phyloP scores from a whole-genome alignment of 2,329 filamentous ascomycete genomes.

The Pseudogymnoascus sp. region DNA sequence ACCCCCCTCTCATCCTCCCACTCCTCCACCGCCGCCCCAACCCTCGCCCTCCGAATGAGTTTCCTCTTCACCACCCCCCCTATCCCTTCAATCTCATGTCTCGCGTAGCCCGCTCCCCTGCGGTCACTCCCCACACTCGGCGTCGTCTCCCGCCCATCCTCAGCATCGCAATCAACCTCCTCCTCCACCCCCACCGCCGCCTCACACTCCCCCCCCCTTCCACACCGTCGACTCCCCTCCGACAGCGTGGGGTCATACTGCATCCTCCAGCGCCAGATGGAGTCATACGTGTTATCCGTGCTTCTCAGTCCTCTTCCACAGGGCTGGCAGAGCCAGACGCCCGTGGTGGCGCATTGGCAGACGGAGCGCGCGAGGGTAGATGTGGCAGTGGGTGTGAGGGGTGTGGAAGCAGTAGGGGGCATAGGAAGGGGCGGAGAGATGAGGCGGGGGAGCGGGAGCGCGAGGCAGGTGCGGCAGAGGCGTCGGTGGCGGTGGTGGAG shows the following conservation, averaged over 20 bases:
- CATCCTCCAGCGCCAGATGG: constrained; percentile 83
- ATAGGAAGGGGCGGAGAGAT: constrained; percentile 39
- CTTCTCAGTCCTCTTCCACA: constrained; percentile 67
- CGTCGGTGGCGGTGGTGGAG: constrained; percentile 73
- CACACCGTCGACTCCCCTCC: constrained; percentile 80
- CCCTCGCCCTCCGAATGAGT: constrained; percentile 70
- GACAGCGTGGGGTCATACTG: constrained; percentile 77
- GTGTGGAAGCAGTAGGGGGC: constrained; percentile 43
- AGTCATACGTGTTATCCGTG: constrained; percentile 51
- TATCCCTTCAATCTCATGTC: constrained; percentile 87
- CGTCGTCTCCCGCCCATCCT: constrained; percentile 47
- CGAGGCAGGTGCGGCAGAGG: constrained; percentile 68
- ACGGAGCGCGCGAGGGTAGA: constrained; percentile 22
- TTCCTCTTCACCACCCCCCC: constrained; percentile 84
- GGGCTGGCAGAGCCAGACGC: constrained; percentile 78
- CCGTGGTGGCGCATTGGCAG: constrained; percentile 36
- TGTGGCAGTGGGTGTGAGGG: constrained; percentile 48
- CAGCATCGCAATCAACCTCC: constrained; percentile 79
- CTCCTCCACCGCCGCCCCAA: constrained; percentile 80
- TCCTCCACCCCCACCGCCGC: constrained; percentile 70
- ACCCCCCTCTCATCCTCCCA: constrained; percentile 67
- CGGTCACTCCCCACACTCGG: constrained; percentile 19
- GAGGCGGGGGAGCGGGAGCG: constrained; percentile 58
- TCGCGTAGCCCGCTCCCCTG: constrained; percentile 63
- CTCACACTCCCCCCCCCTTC: constrained; percentile 69